Base-by-base conservation (phyloP, 768 basidiomycete species). In the Tylopilus subfusipes region DNA sequence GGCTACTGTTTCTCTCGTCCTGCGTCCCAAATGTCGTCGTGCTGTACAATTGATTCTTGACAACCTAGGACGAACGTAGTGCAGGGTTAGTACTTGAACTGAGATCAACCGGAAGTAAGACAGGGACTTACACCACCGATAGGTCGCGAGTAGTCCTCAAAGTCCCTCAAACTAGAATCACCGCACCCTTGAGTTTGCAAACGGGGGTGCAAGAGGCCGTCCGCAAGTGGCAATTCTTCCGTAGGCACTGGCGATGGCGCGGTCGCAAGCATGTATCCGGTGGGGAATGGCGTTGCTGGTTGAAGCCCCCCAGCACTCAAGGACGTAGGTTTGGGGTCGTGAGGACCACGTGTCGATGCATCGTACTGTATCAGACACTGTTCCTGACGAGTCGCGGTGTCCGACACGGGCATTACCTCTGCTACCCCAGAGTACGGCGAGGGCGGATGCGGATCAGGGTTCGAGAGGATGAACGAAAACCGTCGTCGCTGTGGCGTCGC, bases 131-230 rank as follows among this genome's bases (percentile, higher is more conserved):
- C 69, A 14, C 70, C 69, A 29, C 60, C 64, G 14, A 70, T 70
- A 4, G 69, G 69, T 12, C 70, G 63, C 1, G 70, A 70, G 34
- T 70, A 70, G 34, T 70, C 69, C 25, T 70, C 70, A 31, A 70
- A 70, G 48, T 70, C 69, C 51, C 63, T 60, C 48, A 70, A 46
- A 46, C 69, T 70, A 25, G 61, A 42, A 4, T 61, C 63, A 25
- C 70, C 70, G 39, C 38, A 31, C 0, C 66, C 68, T 19, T 66
- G 59, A 0, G 42, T 50, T 21, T 49, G 61, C 36, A 70, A 57
- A 14, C 70, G 62, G 3, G 69, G 69, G 39, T 70, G 68, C 19
- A 70, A 57, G 12, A 70, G 68, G 16, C 69, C 69, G 14, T 69
- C 69, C 8, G 53, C 58, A 33, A 57, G 53, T 21, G 50, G 59